Conservation (phyloP, 345 rosid genomes). For the thale cress (Arabidopsis thaliana) region DNA sequence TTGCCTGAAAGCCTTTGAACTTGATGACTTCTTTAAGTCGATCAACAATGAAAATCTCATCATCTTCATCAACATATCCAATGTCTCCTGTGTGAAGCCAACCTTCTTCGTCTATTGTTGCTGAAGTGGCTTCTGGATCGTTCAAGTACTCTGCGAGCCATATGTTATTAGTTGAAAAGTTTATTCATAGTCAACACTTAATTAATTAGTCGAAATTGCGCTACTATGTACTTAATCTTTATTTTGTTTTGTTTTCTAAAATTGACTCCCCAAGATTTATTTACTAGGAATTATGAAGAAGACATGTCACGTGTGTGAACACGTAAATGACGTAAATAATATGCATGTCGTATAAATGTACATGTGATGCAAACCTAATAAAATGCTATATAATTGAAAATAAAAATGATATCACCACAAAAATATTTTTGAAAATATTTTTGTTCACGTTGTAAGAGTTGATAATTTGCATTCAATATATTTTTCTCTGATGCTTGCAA, state of each 20-base stretch:
- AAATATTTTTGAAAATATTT: no score
- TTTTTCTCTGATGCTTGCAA: no score
- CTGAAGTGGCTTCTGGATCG: constrained; percentile 66
- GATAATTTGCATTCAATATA: no score
- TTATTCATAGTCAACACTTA: background rate
- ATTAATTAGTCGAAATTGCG: background rate
- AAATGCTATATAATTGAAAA: background rate
- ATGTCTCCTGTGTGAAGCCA: constrained; percentile 97
- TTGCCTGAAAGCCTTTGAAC: constrained; percentile 89
- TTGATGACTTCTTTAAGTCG: constrained; percentile 89
- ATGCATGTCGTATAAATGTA: constrained; percentile 22
- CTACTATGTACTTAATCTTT: background rate
- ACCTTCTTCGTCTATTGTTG: constrained; percentile 76
- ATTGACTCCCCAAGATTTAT: background rate
- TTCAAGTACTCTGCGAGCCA: constrained; percentile 66
- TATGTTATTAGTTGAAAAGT: background rate
- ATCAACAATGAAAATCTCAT: constrained; percentile 84
- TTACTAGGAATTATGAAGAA: background rate
- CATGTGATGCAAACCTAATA: constrained; percentile 21
- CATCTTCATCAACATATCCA: constrained; percentile 83
- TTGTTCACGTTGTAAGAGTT: no score
- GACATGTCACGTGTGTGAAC: constrained; percentile 12
- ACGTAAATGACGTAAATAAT: background rate
- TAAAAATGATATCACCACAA: no score
- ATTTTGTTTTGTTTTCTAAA: background rate